Conservation (phyloP, 345 rosid species). For the Atalantia buxifolia region DNA sequence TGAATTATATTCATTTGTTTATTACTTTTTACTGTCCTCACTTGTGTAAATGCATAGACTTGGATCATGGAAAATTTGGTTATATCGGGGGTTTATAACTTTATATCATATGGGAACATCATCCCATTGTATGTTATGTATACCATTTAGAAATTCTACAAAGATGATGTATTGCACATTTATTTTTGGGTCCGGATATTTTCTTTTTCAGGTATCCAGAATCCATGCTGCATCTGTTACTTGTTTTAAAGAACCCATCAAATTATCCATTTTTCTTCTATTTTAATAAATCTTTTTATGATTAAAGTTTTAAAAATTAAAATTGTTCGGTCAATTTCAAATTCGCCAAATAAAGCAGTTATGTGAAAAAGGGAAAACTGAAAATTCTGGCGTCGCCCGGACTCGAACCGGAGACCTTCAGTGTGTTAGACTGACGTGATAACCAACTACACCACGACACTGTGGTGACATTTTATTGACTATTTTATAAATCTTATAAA, state of each 20-base stretch:
- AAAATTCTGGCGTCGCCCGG: slow-evolving; percentile 72
- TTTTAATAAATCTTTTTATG: too few species aligned
- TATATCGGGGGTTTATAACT: background rate
- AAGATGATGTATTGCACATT: background rate
- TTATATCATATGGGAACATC: background rate
- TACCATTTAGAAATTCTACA: background rate
- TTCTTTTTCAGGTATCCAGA: too few species aligned
- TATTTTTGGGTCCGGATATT: too few species aligned
- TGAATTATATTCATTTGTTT: slow-evolving; percentile 19
- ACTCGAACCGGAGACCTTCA: slow-evolving; percentile 96
- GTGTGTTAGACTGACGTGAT: slow-evolving; percentile 99
- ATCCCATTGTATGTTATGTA: background rate
- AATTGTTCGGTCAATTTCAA: background rate
- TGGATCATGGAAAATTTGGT: background rate
- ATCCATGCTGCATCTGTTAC: background rate
- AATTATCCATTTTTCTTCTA: too few species aligned
- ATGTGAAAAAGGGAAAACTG: too few species aligned
- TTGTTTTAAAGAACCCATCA: background rate
- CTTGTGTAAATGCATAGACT: slow-evolving; percentile 14
- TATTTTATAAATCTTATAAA: rapidly evolving
- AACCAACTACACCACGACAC: slow-evolving; percentile 99
- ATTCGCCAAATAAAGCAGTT: background rate
- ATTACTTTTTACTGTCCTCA: slow-evolving; percentile 14
- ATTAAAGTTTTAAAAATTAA: background rate
- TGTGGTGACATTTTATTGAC: background rate